Evolutionary conservation across 1,284 basidiomycete species (phyloP).

Genomic region (Golubevia pallescens): DNA sequence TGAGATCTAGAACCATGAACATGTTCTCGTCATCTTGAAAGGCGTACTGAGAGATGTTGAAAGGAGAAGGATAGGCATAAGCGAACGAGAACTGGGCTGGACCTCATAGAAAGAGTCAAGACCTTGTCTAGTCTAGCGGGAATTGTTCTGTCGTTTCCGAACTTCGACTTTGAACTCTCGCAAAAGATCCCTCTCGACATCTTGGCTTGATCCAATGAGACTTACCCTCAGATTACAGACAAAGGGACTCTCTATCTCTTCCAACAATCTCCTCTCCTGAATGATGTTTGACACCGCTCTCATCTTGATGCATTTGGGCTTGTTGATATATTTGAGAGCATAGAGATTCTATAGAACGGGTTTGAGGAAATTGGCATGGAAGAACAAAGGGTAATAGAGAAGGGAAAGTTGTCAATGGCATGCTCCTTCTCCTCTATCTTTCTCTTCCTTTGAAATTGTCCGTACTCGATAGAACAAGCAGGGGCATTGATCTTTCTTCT

Average conservation of each 20-base stretch:
- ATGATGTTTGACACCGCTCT: slow-evolving; percentile 96
- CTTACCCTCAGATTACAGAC: slow-evolving; percentile 48
- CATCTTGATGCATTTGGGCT: slow-evolving; percentile 94
- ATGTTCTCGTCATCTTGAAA: slow-evolving; percentile 60
- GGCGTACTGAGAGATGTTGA: slow-evolving; percentile 20
- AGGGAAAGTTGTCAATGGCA: too few species aligned
- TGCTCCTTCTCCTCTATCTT: too few species aligned
- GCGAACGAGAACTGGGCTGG: too few species aligned
- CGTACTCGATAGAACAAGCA: too few species aligned
- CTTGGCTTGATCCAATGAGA: slow-evolving; percentile 1
- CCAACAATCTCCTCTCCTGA: slow-evolving; percentile 72
- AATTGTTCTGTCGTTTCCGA: too few species aligned
- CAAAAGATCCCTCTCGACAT: too few species aligned
- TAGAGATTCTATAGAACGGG: slow-evolving; percentile 69
- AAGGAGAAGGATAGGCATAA: too few species aligned
- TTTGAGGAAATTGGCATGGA: background rate
- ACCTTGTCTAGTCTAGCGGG: too few species aligned
- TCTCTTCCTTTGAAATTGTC: too few species aligned
- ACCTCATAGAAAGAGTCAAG: too few species aligned
- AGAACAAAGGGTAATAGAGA: background rate
- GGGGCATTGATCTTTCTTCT: too few species aligned
- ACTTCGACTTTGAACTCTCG: too few species aligned
- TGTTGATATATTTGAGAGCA: slow-evolving; percentile 99
- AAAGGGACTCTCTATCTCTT: slow-evolving; percentile 55
- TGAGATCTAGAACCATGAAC: slow-evolving; percentile 58